Percentiles rank a stretch among this genome's conserved stretches.
Evolutionary conservation across 2,329 filamentous ascomycete genomes (phyloP).

Genomic region (Neopestalotiopsis clavispora): DNA sequence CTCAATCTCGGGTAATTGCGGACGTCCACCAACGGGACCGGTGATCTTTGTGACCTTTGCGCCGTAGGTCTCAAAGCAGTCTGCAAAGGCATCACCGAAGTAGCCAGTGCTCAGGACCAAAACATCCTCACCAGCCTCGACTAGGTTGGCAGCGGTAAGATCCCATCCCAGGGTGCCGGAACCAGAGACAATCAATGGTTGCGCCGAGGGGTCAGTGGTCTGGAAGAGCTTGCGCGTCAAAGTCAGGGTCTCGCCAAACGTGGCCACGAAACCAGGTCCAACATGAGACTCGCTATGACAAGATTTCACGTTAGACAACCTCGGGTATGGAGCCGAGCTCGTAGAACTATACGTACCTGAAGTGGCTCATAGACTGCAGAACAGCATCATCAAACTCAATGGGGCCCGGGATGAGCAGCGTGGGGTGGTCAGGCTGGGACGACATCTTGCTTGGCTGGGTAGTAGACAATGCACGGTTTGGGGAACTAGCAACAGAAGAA

Average conservation of each 20-base stretch:
- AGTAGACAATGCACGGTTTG: constrained; percentile 35
- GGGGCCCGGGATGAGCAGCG: constrained; percentile 93
- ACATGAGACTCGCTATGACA: constrained; percentile 85
- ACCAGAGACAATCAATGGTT: constrained; percentile 92
- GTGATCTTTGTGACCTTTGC: constrained; percentile 89
- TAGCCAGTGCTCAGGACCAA: constrained; percentile 96
- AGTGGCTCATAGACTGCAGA: constrained; percentile 92
- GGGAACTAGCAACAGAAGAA: constrained; percentile 28
- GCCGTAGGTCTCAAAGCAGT: constrained; percentile 91
- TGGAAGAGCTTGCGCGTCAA: constrained; percentile 95
- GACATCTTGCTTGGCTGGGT: constrained; percentile 55
- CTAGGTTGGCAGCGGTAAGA: constrained; percentile 89
- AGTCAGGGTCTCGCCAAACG: constrained; percentile 87
- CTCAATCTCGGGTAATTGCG: constrained; percentile 86
- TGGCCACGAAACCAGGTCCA: constrained; percentile 83
- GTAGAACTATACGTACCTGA: constrained; percentile 63
- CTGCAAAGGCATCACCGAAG: constrained; percentile 93
- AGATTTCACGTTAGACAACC: constrained; percentile 20
- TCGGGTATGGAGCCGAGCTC: constrained; percentile 13
- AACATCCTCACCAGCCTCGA: constrained; percentile 87
- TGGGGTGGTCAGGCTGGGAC: constrained; percentile 64
- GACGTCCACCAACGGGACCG: constrained; percentile 85
- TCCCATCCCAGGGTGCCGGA: constrained; percentile 98
- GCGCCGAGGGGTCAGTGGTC: constrained; percentile 78
- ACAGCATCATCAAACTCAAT: constrained; percentile 99